Evolutionary conservation across 2,329 filamentous ascomycete genomes (phyloP), one percentile per base, ranked within the genome.

Genomic region (Myriosclerotinia duriaeana): DNA sequence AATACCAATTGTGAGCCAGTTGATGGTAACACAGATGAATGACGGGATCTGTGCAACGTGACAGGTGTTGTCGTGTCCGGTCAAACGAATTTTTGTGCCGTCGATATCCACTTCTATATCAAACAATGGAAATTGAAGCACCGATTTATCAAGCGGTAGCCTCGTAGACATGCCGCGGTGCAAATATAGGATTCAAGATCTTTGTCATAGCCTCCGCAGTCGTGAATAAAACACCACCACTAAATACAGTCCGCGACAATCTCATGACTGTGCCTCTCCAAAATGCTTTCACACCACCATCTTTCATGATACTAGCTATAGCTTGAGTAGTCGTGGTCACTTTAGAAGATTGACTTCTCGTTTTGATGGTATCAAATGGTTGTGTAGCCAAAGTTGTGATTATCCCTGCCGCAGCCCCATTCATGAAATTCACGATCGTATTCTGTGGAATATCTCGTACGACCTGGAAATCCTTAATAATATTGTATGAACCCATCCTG

Each of bases 261-360:
- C 88, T 80, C 88, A 90, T 90, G 0, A 85, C 85, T 44, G 87
- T 90, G 0, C 88, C 88, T 67, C 83, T 85, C 87, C 87, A 90
- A 68, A 89, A 86, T 0, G 84, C 87, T 50, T 78, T 80, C 2
- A 89, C 69, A 0, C 87, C 88, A 69, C 84, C 82, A 70, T 89
- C 85, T 0, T 77, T 74, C 63, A 85, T 74, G 5, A 90, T 80
- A 63, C 80, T 82, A 61, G 77, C 78, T 3, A 87, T 78, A 0
- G 87, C 86, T 68, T 89, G 85, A 0, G 78, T 75, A 2, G 85
- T 86, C 1, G 81, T 84, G 2, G 84, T 83, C 5, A 84, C 86
- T 30, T 80, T 79, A 0, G 85, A 85, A 60, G 83, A 85, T 74
- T 89, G 87, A 34, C 83, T 82, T 55, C 85, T 78, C 2, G 87